Percentiles rank a stretch among this genome's conserved stretches.
phyloP scores from a whole-genome alignment of 306 rosid species.

The Inga laurina region DNA sequence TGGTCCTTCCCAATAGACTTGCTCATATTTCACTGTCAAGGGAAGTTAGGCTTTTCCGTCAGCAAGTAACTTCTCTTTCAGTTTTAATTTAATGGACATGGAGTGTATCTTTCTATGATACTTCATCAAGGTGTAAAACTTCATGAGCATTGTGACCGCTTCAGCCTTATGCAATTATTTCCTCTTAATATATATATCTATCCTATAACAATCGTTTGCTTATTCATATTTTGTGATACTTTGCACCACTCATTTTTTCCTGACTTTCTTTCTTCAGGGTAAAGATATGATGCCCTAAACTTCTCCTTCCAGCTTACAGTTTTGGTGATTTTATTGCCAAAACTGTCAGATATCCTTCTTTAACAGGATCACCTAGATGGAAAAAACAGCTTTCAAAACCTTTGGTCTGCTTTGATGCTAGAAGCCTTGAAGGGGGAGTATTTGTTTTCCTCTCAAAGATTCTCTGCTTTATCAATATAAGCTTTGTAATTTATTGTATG shows the following conservation, averaged over 20 bases:
- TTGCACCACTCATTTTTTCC: constrained; percentile 35
- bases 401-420: constrained; percentile 14
- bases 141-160: neutral
- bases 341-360: constrained; percentile 10
- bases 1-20: constrained; percentile 11
- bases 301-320: constrained; percentile 22
- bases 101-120: neutral
- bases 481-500: constrained; percentile 18
- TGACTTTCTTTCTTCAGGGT: constrained; percentile 45
- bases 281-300: constrained; percentile 17
- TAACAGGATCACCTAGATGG: constrained; percentile 16
- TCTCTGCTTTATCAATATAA: neutral
- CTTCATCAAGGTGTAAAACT: constrained; percentile 3
- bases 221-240: constrained; percentile 21
- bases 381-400: constrained; percentile 13
- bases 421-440: constrained; percentile 17
- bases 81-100: neutral
- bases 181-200: constrained; percentile 13
- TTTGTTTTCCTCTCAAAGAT: neutral
- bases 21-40: neutral
- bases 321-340: constrained; percentile 9
- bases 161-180: constrained; percentile 10
- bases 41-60: constrained; percentile 21
- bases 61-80: neutral
- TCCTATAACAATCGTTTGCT: constrained; percentile 7